Conservation (phyloP, 306 rosid genomes). For the Fragaria vesca region DNA sequence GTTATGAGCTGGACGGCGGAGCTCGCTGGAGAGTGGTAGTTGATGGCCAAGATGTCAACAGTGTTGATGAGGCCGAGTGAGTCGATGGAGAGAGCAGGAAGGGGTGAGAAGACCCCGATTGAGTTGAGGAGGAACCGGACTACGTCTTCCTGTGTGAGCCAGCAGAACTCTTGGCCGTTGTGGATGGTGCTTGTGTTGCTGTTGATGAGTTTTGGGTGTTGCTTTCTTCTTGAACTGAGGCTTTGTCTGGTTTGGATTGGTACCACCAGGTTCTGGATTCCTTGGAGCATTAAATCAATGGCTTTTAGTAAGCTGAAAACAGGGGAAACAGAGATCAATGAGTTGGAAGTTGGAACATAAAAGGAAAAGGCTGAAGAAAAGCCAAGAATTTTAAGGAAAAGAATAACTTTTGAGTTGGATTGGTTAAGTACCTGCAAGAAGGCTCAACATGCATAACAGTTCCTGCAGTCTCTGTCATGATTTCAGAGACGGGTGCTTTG, state of each 20-base stretch:
- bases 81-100: constrained; percentile 63
- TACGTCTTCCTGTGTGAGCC: constrained; percentile 90
- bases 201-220: constrained; percentile 35
- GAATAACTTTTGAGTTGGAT: not conserved
- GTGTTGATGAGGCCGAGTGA: constrained; percentile 57
- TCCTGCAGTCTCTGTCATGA: constrained; percentile 42
- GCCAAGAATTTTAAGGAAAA: not conserved
- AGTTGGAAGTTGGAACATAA: not conserved
- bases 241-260: constrained; percentile 51
- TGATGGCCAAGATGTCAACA: constrained; percentile 50
- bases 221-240: constrained; percentile 67
- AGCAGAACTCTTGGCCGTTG: constrained; percentile 68
- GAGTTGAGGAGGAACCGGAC: constrained; percentile 76
- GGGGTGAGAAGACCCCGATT: constrained; percentile 73
- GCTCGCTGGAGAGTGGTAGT: constrained; percentile 78
- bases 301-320: constrained; percentile 71
- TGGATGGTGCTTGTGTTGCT: constrained; percentile 35
- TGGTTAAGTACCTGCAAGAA: constrained; percentile 58
- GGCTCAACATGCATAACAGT: constrained; percentile 65
- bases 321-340: not conserved
- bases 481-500: constrained; percentile 51
- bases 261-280: constrained; percentile 82
- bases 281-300: constrained; percentile 80
- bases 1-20: constrained; percentile 65
- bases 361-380: not conserved